Conservation (phyloP, 805 yeast genomes). For the Yarrowia sp. region DNA sequence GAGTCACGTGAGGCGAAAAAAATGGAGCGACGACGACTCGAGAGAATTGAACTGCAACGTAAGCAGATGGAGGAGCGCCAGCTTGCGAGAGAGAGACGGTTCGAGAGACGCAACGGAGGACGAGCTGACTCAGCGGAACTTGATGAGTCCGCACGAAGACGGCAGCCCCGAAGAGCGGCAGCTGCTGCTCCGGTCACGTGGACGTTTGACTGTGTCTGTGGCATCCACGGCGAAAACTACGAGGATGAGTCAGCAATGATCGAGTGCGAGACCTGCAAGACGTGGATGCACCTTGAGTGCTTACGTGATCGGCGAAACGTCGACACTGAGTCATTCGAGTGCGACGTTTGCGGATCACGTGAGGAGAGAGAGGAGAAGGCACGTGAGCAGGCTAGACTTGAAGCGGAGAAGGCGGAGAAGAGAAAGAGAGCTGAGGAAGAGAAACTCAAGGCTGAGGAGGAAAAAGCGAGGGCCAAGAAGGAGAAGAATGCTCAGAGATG, state of each 20-base stretch:
- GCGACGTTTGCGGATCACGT: conserved; percentile 14
- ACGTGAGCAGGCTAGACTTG: not conserved
- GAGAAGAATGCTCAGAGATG: conserved; percentile 10
- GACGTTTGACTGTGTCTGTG: conserved; percentile 45
- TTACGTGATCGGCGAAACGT: conserved; percentile 32
- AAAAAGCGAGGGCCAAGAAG: conserved; percentile 26
- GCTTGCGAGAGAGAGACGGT: conserved; percentile 27
- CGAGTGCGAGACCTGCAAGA: conserved; percentile 42
- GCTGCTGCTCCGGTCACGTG: conserved; percentile 32
- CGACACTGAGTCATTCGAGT: conserved; percentile 5
- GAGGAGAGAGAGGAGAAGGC: conserved; percentile 24
- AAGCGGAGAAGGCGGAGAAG: not conserved
- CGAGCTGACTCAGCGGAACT: not conserved
- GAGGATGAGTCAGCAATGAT: conserved; percentile 44
- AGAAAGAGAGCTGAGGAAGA: not conserved
- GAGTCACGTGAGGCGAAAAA: conserved; percentile 17
- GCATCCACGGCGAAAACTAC: conserved; percentile 41
- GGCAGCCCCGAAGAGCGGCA: not conserved
- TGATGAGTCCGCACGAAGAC: not conserved
- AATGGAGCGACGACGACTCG: conserved; percentile 27
- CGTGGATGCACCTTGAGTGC: conserved; percentile 45
- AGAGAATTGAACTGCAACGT: conserved; percentile 21
- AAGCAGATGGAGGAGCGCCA: conserved; percentile 26
- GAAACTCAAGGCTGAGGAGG: not conserved
- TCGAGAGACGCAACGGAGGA: conserved; percentile 13